Base-by-base conservation (phyloP, 2,329 filamentous ascomycete genomes). In the Scytalidium sp. region DNA sequence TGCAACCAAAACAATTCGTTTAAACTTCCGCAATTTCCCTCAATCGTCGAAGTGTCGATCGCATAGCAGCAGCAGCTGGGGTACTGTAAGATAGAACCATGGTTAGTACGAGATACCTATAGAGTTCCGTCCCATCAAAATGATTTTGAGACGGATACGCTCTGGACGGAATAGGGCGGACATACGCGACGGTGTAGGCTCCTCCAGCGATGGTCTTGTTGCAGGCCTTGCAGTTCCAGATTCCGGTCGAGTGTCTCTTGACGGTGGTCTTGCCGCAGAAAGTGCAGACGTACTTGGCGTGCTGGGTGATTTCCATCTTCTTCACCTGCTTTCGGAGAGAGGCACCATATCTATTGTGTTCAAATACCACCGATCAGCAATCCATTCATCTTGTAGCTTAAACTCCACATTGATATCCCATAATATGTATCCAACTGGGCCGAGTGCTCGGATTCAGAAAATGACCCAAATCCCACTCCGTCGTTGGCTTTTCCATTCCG, bases 271-370 rank as follows among this genome's bases (percentile, higher is more conserved):
- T 97, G 72, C 93, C 93, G 84, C 91, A 96, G 88, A 97, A 99
- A 63, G 92, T 93, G 86, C 93, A 97, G 72, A 86, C 85, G 75
- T 97, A 97, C 75, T 88, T 88, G 80, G 91, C 90, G 83, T 99
- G 94, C 79, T 97, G 94, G 69, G 90, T 89, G 75, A 97, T 89
- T 87, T 97, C 94, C 88, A 97, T 96, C 89, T 97, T 97, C 90
- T 97, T 97, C 72, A 94, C 87, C 75, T 91, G 92, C 85, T 97
- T 97, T 80, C 92, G 90, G 78, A 97, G 90, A 70, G 94, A 97
- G 74, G 94, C 93, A 92, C 93, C 94, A 79, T 96, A 96, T 84
- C 90, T 93, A 65, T 62, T 47, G 52, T 55, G 49, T 50, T 39
- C 45, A 42, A 56, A 43, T 52, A 40, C 21, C 32, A 41, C 32